Evolutionary conservation across 108 stramenopile species (phyloP).

Genomic region (Stephanodiscus triporus): DNA sequence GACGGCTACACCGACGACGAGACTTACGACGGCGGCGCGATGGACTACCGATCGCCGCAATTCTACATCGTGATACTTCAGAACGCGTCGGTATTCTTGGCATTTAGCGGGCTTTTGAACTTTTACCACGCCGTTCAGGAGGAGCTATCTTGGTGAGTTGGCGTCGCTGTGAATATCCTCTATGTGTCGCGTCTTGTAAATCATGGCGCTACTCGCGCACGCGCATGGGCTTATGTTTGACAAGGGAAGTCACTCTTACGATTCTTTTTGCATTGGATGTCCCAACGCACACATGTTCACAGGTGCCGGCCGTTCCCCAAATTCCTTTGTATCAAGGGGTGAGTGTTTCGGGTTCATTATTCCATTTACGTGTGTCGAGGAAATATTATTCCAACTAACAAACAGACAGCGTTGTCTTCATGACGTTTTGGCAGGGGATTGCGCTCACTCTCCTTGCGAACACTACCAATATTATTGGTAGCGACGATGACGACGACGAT

Average conservation of each 20-base stretch:
- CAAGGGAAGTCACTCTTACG: background rate
- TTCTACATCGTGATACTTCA: conserved; percentile 78
- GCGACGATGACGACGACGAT: conserved; percentile 39
- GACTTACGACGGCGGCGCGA: conserved; percentile 22
- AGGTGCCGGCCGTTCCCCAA: conserved; percentile 89
- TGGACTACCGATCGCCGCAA: conserved; percentile 78
- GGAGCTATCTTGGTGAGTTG: conserved; percentile 82
- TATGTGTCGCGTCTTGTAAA: no score
- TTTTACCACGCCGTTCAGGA: conserved; percentile 92
- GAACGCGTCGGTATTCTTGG: conserved; percentile 86
- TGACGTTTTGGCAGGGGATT: conserved; percentile 95
- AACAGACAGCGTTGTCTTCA: conserved; percentile 58
- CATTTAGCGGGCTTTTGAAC: conserved; percentile 89
- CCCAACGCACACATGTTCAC: background rate
- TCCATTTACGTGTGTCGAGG: background rate
- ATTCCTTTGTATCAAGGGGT: conserved; percentile 75
- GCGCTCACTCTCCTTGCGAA: conserved; percentile 70
- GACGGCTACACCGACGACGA: conserved; percentile 2
- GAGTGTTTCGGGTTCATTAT: conserved; percentile 4
- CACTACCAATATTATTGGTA: conserved; percentile 64
- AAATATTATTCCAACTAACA: background rate
- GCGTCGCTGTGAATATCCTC: background rate
- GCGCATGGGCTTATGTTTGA: no score
- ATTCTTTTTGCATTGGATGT: background rate
- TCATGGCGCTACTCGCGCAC: no score